A percentile compares a stretch with the other conserved stretches of the same genome.
Conservation (phyloP, 2,329 filamentous ascomycete genomes). For the Ophiocordyceps camponoti-floridani region DNA sequence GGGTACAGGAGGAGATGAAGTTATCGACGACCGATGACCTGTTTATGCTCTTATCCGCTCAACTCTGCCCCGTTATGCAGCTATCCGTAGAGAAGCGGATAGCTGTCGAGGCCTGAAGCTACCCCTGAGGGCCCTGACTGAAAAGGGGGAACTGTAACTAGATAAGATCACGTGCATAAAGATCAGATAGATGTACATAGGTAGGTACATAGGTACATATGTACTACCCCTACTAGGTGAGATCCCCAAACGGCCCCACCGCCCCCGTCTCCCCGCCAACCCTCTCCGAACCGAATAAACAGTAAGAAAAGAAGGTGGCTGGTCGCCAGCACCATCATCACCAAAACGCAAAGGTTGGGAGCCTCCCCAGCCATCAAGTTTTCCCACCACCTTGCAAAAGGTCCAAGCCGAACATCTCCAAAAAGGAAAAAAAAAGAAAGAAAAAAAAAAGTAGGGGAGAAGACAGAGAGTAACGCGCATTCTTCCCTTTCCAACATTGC, state of each 20-base stretch:
- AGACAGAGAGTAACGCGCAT: background rate
- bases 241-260: conserved; percentile 2
- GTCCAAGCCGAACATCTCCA: too few species aligned
- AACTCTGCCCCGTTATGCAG: background rate
- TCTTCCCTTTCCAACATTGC: background rate
- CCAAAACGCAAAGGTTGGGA: background rate
- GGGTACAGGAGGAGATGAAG: background rate
- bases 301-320: conserved; percentile 12
- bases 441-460: background rate
- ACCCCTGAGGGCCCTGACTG: too few species aligned
- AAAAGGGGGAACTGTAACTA: background rate
- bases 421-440: background rate
- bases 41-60: background rate
- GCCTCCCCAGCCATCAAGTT: background rate
- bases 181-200: background rate
- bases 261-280: conserved; percentile 10
- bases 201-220: background rate
- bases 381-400: background rate
- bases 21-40: background rate
- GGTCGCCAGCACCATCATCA: conserved; percentile 4
- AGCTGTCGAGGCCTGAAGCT: background rate
- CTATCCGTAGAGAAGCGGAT: background rate
- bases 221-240: background rate
- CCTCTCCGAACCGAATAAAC: conserved; percentile 7
- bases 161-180: background rate